A percentile compares a stretch with the other conserved stretches of the same genome.
Conservation (phyloP, 805 yeast genomes). For the Lachancea meyersii region DNA sequence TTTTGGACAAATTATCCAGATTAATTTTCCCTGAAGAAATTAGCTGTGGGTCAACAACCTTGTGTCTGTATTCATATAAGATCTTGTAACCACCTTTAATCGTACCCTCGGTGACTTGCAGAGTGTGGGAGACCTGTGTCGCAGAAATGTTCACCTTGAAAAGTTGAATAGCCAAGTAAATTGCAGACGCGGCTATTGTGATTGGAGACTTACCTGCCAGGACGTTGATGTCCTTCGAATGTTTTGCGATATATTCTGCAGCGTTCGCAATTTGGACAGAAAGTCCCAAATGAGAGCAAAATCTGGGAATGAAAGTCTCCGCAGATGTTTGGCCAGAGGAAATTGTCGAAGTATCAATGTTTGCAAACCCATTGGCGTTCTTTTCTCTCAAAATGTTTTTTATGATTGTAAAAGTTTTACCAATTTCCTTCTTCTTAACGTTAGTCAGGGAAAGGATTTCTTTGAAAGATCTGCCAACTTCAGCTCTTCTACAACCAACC, state of each 20-base stretch:
- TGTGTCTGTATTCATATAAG: conserved; percentile 64
- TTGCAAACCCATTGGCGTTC: conserved; percentile 33
- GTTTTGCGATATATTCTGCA: conserved; percentile 86
- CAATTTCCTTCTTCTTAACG: conserved; percentile 91
- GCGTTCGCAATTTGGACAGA: conserved; percentile 80
- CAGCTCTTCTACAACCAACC: conserved; percentile 90
- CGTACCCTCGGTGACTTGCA: conserved; percentile 97
- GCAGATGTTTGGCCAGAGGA: conserved; percentile 83
- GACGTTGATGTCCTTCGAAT: conserved; percentile 86
- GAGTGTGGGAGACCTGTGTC: conserved; percentile 75
- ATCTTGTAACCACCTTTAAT: conserved; percentile 86
- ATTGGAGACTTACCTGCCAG: conserved; percentile 95
- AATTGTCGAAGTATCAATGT: conserved; percentile 40
- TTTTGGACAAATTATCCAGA: conserved; percentile 28
- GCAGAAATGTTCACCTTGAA: conserved; percentile 75
- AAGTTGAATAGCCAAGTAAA: conserved; percentile 87
- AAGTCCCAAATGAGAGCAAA: conserved; percentile 91
- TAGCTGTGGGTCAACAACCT: conserved; percentile 43
- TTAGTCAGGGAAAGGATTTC: conserved; percentile 93
- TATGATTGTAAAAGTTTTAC: conserved; percentile 82
- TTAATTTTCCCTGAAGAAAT: conserved; percentile 28
- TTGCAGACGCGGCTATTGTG: conserved; percentile 95
- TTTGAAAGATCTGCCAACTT: conserved; percentile 88
- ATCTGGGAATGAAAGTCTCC: conserved; percentile 90
- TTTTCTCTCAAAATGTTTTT: conserved; percentile 54